phyloP scores from a whole-genome alignment of 441 rosid genomes.

The Gossypium davidsonii region DNA sequence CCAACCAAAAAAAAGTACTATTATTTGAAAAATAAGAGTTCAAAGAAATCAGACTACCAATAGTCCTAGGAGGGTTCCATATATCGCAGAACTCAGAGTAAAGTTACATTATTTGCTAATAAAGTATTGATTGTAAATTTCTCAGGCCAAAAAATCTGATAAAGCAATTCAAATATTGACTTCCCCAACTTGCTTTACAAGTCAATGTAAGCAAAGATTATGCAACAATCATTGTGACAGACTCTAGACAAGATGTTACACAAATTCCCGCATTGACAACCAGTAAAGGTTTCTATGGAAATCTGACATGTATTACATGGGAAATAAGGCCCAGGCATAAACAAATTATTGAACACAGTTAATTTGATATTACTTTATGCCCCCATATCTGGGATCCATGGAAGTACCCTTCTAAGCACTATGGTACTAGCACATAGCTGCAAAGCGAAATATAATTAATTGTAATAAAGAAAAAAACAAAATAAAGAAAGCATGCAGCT shows the following conservation, averaged over 20 bases:
- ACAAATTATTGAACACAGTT: neutral
- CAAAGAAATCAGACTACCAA: neutral
- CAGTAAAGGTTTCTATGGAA: neutral
- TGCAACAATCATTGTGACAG: neutral
- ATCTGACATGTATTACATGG: neutral
- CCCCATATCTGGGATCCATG: neutral
- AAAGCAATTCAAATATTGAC: neutral
- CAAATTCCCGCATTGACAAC: neutral
- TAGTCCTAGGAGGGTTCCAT: neutral
- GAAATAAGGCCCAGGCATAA: neutral
- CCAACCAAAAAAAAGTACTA: neutral
- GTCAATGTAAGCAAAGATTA: neutral
- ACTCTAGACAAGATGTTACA: neutral
- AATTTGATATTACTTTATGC: neutral
- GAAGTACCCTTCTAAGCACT: neutral
- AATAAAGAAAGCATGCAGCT: neutral
- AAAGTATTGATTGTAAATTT: neutral
- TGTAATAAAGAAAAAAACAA: neutral
- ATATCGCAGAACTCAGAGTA: conserved; percentile 6
- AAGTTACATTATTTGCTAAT: neutral
- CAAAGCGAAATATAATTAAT: neutral
- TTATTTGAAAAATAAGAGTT: neutral
- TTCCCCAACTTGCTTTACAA: neutral
- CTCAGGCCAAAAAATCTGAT: neutral
- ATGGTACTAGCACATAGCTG: neutral